Base-by-base conservation (phyloP, 2,329 filamentous ascomycete genomes). In the Cladosporium colombiae region DNA sequence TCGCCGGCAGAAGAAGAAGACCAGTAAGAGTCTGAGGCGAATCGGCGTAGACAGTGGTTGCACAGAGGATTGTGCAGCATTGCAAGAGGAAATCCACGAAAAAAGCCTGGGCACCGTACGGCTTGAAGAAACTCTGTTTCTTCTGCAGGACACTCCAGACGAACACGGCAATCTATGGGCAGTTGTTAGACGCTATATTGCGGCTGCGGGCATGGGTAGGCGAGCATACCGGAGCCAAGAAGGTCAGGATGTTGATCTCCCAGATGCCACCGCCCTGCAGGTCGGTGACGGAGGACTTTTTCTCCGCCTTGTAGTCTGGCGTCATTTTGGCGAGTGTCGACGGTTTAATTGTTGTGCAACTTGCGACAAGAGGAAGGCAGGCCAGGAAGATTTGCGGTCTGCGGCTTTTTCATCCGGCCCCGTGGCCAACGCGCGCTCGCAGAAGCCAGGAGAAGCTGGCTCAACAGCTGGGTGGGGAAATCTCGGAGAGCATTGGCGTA, bases 241-340 rank as follows among this genome's bases (percentile, higher is more conserved):
- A 85, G 57, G 91, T 92, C 71, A 98, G 91, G 72, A 87, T 85
- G 77, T 93, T 94, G 81, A 99, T 93, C 77, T 99, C 95, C 71
- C 85, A 81, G 67, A 96, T 88, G 35, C 88, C 85, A 66, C 95
- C 92, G 49, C 95, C 95, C 7, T 90, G 89, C 33, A 97, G 87
- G 77, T 93, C 91, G 64, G 94, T 97, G 74, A 99, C 95, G 78
- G 97, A 97, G 75, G 92, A 92, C 83, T 96, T 93, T 82, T 99
- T 99, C 71, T 90, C 85, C 74, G 90, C 87, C 81, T 97, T 99
- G 83, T 97, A 97, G 79, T 85, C 89, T 40, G 72, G 71, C 56
- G 72, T 74, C 74, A 76, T 75, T 37, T 63, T 62, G 46, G 52
- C 56, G 50, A 50, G 64, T 23, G 29, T 50, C 52, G 52, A 55